These are phyloP conservation scores for Ogataea allantospora DNA, from an alignment of 805 yeast genomes.

Conservation along the genomic window DNA sequence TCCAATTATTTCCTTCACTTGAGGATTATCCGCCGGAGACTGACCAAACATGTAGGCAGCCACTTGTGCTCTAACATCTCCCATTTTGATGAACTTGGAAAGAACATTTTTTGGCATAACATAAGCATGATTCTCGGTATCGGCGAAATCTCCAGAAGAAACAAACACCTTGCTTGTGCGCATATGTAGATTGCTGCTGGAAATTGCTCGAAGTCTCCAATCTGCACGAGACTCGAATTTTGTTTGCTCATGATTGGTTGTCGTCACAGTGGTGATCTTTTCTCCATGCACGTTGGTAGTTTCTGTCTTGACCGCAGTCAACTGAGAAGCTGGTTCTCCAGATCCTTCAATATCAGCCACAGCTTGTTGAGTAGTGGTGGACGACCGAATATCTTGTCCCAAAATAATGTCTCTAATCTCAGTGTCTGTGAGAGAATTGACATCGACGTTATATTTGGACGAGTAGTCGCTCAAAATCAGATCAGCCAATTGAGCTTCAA, in stretches of 20 bases:
- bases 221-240: slow-evolving; percentile 80
- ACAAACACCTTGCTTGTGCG: slow-evolving; percentile 75
- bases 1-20: slow-evolving; percentile 73
- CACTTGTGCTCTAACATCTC: slow-evolving; percentile 79
- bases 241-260: slow-evolving; percentile 83
- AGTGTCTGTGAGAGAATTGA: slow-evolving; percentile 83
- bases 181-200: slow-evolving; percentile 67
- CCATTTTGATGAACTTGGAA: slow-evolving; percentile 70
- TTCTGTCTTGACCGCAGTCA: slow-evolving; percentile 76
- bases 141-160: slow-evolving; percentile 56
- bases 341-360: slow-evolving; percentile 69
- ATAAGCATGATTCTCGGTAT: slow-evolving; percentile 59
- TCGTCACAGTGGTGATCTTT: slow-evolving; percentile 90
- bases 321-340: slow-evolving; percentile 43
- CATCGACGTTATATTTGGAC: slow-evolving; percentile 78
- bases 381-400: slow-evolving; percentile 91
- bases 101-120: slow-evolving; percentile 81
- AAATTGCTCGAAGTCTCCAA: slow-evolving; percentile 87
- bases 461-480: slow-evolving; percentile 83
- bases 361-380: slow-evolving; percentile 82
- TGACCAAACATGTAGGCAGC: slow-evolving; percentile 79
- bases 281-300: slow-evolving; percentile 94
- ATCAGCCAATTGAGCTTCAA: slow-evolving; percentile 86
- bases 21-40: slow-evolving; percentile 69
- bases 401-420: slow-evolving; percentile 91